Percentiles rank a stretch among this genome's conserved stretches.
Evolutionary conservation across 768 basidiomycete genomes (phyloP).

Genomic region (Austroboletus eburneus): DNA sequence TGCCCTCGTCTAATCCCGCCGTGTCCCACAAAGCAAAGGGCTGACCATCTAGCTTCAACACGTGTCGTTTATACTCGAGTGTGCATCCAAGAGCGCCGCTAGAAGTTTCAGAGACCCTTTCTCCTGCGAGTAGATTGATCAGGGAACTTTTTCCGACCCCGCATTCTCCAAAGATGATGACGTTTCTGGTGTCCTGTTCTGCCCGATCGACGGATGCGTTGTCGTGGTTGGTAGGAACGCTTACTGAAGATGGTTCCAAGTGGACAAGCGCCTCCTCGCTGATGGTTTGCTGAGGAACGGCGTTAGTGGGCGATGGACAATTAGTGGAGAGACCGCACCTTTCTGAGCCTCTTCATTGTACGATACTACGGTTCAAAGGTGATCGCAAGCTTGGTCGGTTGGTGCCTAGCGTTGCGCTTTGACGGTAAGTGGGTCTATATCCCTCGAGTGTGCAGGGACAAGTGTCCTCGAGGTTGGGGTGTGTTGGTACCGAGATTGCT

Average conservation of each 20-base stretch:
- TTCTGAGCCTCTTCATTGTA: too few relatives aligned
- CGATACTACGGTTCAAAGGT: too few relatives aligned
- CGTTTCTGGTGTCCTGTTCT: conserved; percentile 25
- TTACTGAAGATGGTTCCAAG: conserved; percentile 6
- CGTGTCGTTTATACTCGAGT: conserved; percentile 26
- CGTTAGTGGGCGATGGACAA: conserved; percentile 9
- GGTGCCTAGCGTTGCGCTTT: conserved; percentile 4
- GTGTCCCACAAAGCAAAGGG: conserved; percentile 31
- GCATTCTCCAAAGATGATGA: conserved; percentile 41
- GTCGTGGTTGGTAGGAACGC: neutral
- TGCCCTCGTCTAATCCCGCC: conserved; percentile 30
- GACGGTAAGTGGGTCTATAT: conserved; percentile 14
- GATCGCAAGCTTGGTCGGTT: neutral
- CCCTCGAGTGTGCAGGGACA: neutral
- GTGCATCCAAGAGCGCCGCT: conserved; percentile 35
- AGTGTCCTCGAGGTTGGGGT: conserved; percentile 14
- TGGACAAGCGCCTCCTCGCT: neutral
- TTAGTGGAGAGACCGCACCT: conserved; percentile 8
- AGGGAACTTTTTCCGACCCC: conserved; percentile 43
- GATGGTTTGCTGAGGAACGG: conserved; percentile 4
- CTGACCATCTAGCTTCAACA: conserved; percentile 14
- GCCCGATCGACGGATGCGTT: neutral
- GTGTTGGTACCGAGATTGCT: conserved; percentile 3
- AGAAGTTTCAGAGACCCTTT: conserved; percentile 26
- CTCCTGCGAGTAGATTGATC: conserved; percentile 38